Conservation (phyloP, 176 grass and related monocot species). For the Avena insularis region DNA sequence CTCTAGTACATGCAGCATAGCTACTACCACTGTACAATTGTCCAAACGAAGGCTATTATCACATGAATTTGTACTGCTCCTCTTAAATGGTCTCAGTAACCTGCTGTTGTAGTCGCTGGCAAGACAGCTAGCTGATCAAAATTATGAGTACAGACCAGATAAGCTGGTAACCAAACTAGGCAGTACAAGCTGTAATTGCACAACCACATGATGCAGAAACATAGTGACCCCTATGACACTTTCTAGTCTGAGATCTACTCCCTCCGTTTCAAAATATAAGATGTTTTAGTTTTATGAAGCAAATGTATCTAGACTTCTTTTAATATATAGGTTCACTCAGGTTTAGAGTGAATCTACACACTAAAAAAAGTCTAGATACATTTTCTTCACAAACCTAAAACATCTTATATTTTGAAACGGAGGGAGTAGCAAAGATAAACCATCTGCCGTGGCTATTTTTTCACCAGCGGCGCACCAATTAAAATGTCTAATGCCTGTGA, state of each 20-base stretch:
- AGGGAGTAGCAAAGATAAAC: background rate
- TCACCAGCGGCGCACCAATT: background rate
- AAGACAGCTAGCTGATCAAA: background rate
- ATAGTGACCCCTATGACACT: background rate
- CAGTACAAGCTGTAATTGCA: background rate
- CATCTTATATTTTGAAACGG: too few species aligned
- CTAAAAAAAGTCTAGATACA: too few species aligned
- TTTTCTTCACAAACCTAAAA: too few species aligned
- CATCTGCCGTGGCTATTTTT: background rate
- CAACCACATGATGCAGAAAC: slow-evolving; percentile 14
- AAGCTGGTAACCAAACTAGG: slow-evolving; percentile 18
- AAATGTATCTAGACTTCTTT: too few species aligned
- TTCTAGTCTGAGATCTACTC: background rate
- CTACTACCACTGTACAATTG: background rate
- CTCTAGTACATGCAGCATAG: background rate
- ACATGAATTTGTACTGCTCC: background rate
- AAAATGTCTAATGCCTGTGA: too few species aligned
- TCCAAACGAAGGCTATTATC: background rate
- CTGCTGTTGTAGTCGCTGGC: background rate
- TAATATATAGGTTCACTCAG: too few species aligned
- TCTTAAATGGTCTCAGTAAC: slow-evolving; percentile 6
- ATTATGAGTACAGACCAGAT: background rate
- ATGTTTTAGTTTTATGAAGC: too few species aligned
- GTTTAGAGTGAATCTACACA: too few species aligned
- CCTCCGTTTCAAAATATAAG: too few species aligned